phyloP scores from a whole-genome alignment of 441 rosid genomes.

The Populus hybrid region DNA sequence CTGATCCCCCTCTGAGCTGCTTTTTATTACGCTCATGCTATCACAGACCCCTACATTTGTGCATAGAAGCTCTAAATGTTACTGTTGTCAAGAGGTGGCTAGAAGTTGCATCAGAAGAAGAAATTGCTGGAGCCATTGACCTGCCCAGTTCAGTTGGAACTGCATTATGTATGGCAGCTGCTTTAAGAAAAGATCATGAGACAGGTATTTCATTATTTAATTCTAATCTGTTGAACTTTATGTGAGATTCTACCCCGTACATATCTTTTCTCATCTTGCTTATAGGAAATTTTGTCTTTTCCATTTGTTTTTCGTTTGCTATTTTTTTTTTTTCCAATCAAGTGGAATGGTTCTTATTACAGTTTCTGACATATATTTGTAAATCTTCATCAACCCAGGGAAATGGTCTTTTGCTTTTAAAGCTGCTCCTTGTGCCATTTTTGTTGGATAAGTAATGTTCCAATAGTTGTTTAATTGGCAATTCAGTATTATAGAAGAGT shows the following conservation, averaged over 20 bases:
- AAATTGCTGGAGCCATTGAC: constrained; percentile 71
- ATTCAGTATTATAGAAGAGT: not conserved
- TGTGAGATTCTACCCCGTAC: not conserved
- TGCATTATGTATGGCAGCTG: constrained; percentile 94
- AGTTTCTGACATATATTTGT: not conserved
- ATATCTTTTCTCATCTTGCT: not conserved
- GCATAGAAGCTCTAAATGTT: constrained; percentile 89
- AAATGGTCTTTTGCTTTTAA: not conserved
- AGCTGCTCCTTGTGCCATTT: not conserved
- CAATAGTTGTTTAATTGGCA: not conserved
- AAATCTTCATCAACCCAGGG: not conserved
- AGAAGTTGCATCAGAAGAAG: constrained; percentile 73
- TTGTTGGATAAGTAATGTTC: not conserved
- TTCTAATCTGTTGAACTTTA: not conserved
- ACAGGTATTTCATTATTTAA: constrained; percentile 43
- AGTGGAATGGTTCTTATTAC: not conserved
- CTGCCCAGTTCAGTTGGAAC: constrained; percentile 83
- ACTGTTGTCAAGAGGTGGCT: constrained; percentile 92
- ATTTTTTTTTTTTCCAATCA: not conserved
- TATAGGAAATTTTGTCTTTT: not conserved
- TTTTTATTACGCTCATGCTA: not conserved
- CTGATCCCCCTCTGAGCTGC: not conserved
- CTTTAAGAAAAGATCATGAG: constrained; percentile 89
- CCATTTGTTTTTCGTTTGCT: not conserved
- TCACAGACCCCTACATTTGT: constrained; percentile 88